phyloP scores from a whole-genome alignment of 179 eudicot genomes.

The Sideroxylon spinosum region DNA sequence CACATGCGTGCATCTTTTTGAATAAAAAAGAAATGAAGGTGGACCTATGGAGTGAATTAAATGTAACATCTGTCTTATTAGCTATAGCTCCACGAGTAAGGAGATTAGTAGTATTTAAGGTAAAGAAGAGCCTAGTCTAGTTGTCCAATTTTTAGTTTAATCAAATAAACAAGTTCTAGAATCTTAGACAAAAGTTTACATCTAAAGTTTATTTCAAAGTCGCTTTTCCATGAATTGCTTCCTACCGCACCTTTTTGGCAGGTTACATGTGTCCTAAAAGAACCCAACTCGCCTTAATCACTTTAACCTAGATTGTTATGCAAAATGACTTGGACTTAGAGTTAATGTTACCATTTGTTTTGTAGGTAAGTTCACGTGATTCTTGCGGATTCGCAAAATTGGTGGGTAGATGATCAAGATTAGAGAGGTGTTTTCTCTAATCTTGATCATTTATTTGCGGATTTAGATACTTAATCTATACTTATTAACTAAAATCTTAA shows the following conservation, averaged over 20 bases:
- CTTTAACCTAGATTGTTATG: not conserved
- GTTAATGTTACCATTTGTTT: not conserved
- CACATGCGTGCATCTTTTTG: not conserved
- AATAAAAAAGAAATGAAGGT: not conserved
- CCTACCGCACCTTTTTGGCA: constrained; percentile 8
- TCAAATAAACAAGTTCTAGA: not conserved
- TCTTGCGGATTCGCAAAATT: too few relatives aligned
- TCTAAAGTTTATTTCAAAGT: not conserved
- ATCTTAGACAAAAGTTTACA: not conserved
- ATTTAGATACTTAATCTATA: too few relatives aligned
- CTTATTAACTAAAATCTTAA: too few relatives aligned
- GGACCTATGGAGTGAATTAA: too few relatives aligned
- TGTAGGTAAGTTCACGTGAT: too few relatives aligned
- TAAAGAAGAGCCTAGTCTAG: not conserved
- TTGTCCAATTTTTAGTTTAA: too few relatives aligned
- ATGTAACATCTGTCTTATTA: too few relatives aligned
- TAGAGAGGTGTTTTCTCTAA: too few relatives aligned
- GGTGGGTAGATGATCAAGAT: too few relatives aligned
- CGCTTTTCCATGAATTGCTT: constrained; percentile 11
- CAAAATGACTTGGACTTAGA: not conserved
- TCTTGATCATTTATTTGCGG: too few relatives aligned
- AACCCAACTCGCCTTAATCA: not conserved
- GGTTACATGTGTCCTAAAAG: constrained; percentile 10
- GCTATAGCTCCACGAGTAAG: too few relatives aligned
- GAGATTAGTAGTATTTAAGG: too few relatives aligned